Base-by-base conservation (phyloP, 352 stramenopile species). In the Globisporangium canariense region DNA sequence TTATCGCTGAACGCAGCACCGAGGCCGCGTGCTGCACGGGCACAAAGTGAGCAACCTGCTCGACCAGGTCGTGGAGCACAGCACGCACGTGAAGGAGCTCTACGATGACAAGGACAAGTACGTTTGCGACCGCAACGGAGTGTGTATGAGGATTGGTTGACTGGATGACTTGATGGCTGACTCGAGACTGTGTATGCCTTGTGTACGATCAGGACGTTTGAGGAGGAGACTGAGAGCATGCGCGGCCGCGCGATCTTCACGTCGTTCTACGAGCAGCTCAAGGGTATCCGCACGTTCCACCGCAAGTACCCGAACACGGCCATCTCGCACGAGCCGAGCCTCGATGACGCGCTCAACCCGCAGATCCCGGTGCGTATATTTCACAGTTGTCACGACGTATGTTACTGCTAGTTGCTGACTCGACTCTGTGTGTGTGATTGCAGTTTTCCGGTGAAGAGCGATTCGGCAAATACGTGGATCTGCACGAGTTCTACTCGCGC, bases 391-490 rank as follows among this genome's bases (percentile, higher is more conserved):
- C n/a, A 22, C 9, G 50, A 11, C 45, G n/a, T 14, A 30, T 25
- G 16, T 47, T 28, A 28, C 25, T 28, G 25, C 25, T 28, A 28
- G 25, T 28, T 28, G 4, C 40, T 61, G 7, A 16, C 62, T 64
- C 3, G 25, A 28, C 25, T 28, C 2, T 41, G 59, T 56, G 22
- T 69, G 4, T 67, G 9, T 55, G 2, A 14, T 18, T 22, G 20
- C 41, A 92, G 74, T 96, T 96, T 60, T 94, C 85, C 2, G 90
- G 90, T 16, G 88, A 96, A 84, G 90, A 97, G 68, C 83, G 79
- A 28, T 92, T 91, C 43, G 90, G 90, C 60, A 94, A 94, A 63
- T 97, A 96, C 65, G 79, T 97, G n/a, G 90, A 97, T 66, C 59
- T 97, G 38, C 86, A 96, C 63, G 77, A 88, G 68, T 88, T 94